Evolutionary conservation across 306 rosid species (phyloP), one percentile per base, ranked within the genome.

Genomic region (Prunus mongolica): DNA sequence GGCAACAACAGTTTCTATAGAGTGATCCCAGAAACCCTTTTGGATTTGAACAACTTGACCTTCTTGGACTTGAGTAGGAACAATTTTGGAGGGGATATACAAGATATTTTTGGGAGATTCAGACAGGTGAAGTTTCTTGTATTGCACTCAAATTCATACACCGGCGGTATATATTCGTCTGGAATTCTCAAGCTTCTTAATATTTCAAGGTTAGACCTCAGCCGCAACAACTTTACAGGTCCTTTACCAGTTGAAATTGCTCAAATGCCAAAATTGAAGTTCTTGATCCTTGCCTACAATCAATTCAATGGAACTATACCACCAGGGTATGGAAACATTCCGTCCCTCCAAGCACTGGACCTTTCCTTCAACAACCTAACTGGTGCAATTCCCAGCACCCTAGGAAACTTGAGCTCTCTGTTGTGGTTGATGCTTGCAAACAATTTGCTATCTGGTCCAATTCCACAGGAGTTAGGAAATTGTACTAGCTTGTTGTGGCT

Each of bases 51-150:
- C 64, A 81, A 79, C 3, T 79, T 95, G 85, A 80, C 65, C 41
- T 89, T 95, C 87, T 90, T 95, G 93, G 99, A 95, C 80, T 88
- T 95, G 86, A 92, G 93, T 82, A 86, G 87, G 84, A 95, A 89
- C 82, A 8, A 25, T 0, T 95, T 95, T 75, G 68, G 87, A 54
- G 91, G 88, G 4, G 84, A 92, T 2, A 81, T 95, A 74, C 99
- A 92, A 52, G 72, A 76, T 16, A 92, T 86, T 83, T 89, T 95
- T 46, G 99, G 99, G 47, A 82, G 75, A 61, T 88, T 95, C 45
- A 82, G 69, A 57, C 92, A 88, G 80, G 81, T 95, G 65, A 88
- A 71, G 71, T 89, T 79, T 79, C 97, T 95, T 69, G 73, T 91
- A 2, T 71, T 95, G 81, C 97, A 95, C 78, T 75, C 86, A 24